Conservation (phyloP, 1,284 basidiomycete genomes). For the Trichosporon coremiiforme region DNA sequence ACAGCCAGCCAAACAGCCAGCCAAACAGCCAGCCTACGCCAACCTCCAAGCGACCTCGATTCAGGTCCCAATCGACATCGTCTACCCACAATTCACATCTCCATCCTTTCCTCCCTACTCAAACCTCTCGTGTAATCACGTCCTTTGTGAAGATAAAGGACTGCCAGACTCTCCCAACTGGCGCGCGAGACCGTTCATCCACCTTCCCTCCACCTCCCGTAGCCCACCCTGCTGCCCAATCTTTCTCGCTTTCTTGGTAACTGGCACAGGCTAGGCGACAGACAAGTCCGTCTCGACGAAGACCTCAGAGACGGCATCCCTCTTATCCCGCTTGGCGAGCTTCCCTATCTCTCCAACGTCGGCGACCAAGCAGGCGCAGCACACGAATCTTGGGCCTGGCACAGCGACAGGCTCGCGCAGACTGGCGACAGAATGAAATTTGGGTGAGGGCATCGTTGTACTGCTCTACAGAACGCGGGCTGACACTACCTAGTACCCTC, state of each 20-base stretch:
- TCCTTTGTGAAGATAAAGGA: neutral
- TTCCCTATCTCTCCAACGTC: neutral
- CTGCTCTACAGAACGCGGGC: neutral
- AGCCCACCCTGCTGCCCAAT: slow-evolving; percentile 14
- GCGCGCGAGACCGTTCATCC: neutral
- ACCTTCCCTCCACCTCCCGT: neutral
- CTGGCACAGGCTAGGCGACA: slow-evolving; percentile 22
- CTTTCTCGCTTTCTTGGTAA: neutral
- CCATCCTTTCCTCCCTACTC: neutral
- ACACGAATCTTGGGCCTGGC: slow-evolving; percentile 40
- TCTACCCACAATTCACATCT: neutral
- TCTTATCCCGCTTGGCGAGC: slow-evolving; percentile 20
- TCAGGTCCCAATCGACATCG: neutral
- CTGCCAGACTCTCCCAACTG: neutral
- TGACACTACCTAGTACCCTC: slow-evolving; percentile 60
- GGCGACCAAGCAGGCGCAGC: neutral
- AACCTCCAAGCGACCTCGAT: neutral
- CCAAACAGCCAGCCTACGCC: neutral
- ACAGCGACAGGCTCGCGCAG: slow-evolving; percentile 30
- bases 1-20: neutral
- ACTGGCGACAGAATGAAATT: slow-evolving; percentile 57
- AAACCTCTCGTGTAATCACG: neutral
- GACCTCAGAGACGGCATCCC: slow-evolving; percentile 22
- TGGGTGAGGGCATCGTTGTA: slow-evolving; percentile 44
- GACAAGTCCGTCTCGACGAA: slow-evolving; percentile 25